phyloP scores from a whole-genome alignment of 495 filamentous ascomycete species.

The Xylaria palmicola region DNA sequence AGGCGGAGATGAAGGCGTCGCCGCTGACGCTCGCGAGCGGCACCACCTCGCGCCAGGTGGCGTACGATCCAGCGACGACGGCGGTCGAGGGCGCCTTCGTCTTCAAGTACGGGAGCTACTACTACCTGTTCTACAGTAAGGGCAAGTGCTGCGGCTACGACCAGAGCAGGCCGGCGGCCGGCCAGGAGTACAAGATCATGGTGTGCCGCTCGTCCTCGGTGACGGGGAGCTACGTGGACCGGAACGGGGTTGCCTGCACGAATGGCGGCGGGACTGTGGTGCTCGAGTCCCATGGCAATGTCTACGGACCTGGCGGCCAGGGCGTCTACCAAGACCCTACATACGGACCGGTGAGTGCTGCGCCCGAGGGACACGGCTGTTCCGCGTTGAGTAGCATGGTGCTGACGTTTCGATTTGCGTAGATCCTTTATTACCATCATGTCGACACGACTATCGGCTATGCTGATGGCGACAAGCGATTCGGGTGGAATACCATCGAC shows the following conservation, averaged over 20 bases:
- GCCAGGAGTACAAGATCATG: conserved; percentile 66
- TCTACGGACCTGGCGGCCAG: conserved; percentile 74
- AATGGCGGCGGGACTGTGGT: conserved; percentile 62
- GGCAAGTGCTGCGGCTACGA: conserved; percentile 63
- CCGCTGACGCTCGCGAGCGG: conserved; percentile 26
- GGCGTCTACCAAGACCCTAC: conserved; percentile 39
- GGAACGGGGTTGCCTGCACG: conserved; percentile 54
- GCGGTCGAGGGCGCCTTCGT: conserved; percentile 60
- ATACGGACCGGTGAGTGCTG: conserved; percentile 34
- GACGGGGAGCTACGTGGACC: conserved; percentile 60
- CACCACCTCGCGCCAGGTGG: conserved; percentile 47
- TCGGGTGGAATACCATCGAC: conserved; percentile 66
- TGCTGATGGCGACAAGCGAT: conserved; percentile 61
- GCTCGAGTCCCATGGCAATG: conserved; percentile 58
- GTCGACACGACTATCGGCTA: conserved; percentile 62
- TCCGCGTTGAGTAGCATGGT: conserved; percentile 29
- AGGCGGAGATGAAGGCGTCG: conserved; percentile 54
- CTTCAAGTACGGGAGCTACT: conserved; percentile 56
- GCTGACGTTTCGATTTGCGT: background rate
- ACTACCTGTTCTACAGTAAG: conserved; percentile 66
- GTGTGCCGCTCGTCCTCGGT: conserved; percentile 58
- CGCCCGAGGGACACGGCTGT: conserved; percentile 39
- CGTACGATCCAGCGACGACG: conserved; percentile 52
- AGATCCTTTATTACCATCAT: conserved; percentile 74
- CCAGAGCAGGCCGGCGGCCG: conserved; percentile 45